phyloP scores from a whole-genome alignment of 2,329 filamentous ascomycete genomes.

The Aureobasidium sp. region DNA sequence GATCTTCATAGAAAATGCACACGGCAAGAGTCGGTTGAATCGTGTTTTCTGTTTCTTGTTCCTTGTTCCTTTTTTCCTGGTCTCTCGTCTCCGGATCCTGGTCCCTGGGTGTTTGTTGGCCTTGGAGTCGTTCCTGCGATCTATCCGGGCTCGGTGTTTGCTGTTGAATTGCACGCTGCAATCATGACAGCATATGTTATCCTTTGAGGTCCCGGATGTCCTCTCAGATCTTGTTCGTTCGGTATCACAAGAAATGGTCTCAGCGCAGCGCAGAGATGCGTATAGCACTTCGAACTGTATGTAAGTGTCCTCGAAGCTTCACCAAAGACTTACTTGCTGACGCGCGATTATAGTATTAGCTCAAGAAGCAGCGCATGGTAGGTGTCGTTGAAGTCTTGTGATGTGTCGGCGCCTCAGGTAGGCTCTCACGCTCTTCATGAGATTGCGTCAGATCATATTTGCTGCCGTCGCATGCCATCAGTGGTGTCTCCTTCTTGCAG shows the following conservation, averaged over 20 bases:
- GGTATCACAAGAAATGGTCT: no score
- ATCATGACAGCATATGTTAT: not conserved
- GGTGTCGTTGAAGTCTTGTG: not conserved
- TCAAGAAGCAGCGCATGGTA: no score
- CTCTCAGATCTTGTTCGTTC: not conserved
- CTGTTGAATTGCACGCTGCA: not conserved
- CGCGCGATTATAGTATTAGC: no score
- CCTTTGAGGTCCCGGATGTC: not conserved
- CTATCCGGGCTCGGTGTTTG: not conserved
- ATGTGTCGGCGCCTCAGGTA: not conserved
- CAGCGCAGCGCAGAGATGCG: no score
- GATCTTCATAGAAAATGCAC: slow-evolving; percentile 6
- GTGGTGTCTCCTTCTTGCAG: no score
- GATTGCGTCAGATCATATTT: not conserved
- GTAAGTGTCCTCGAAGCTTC: no score
- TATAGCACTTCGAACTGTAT: no score
- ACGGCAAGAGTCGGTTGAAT: slow-evolving; percentile 10
- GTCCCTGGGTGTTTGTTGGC: no score
- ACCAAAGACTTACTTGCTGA: no score
- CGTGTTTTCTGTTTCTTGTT: not conserved
- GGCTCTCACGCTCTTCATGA: no score
- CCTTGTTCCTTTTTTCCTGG: no score
- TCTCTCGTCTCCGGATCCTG: no score
- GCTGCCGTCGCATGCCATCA: not conserved
- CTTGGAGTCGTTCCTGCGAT: not conserved